phyloP scores from a whole-genome alignment of 1,284 basidiomycete species.

The Malassezia brasiliensis region DNA sequence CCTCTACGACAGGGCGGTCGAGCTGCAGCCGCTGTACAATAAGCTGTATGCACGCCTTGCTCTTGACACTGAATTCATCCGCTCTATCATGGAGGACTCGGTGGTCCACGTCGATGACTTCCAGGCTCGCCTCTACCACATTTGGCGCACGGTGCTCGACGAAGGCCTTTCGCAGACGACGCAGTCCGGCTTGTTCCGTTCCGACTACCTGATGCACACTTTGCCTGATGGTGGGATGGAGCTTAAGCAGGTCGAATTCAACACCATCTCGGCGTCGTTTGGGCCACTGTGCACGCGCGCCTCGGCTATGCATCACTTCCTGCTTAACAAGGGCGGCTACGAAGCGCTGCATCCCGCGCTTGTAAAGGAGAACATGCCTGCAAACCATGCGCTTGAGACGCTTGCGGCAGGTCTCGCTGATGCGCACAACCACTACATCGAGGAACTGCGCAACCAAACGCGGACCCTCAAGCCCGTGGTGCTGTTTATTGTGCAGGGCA shows the following conservation, averaged over 20 bases:
- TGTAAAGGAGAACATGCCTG: constrained; percentile 58
- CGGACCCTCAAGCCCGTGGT: constrained; percentile 50
- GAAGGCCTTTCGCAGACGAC: constrained; percentile 55
- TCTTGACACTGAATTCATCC: constrained; percentile 67
- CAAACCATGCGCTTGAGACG: constrained; percentile 63
- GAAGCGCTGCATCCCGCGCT: constrained; percentile 58
- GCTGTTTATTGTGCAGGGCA: constrained; percentile 77
- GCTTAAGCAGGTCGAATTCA: constrained; percentile 95
- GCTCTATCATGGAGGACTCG: constrained; percentile 67
- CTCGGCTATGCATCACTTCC: constrained; percentile 60
- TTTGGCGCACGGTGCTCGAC: constrained; percentile 61
- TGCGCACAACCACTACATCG: constrained; percentile 66
- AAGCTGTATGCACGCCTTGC: constrained; percentile 74
- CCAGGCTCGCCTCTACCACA: constrained; percentile 70
- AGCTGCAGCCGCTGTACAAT: constrained; percentile 71
- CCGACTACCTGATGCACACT: constrained; percentile 83
- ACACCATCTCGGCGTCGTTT: constrained; percentile 89
- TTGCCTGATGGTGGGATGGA: constrained; percentile 43
- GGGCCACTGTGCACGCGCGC: constrained; percentile 68
- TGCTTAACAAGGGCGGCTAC: constrained; percentile 51
- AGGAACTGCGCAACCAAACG: constrained; percentile 16
- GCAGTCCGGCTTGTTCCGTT: constrained; percentile 85
- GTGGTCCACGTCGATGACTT: constrained; percentile 79
- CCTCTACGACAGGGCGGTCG: constrained; percentile 61
- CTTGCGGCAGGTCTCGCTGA: constrained; percentile 67